Conservation (phyloP, 768 basidiomycete genomes). For the Podaxis sp. region DNA sequence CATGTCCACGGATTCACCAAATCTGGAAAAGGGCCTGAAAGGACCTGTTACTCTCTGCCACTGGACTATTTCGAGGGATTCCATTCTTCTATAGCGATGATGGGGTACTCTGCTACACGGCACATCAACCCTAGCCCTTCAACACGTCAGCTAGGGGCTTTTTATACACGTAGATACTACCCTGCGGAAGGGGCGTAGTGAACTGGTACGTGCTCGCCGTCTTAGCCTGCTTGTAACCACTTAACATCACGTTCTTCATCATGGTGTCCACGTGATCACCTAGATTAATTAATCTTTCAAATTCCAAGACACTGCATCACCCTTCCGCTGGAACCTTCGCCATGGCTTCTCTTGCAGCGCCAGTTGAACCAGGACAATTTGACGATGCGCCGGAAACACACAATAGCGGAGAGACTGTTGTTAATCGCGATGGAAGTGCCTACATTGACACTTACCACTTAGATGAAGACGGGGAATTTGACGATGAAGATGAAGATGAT, state of each 20-base stretch:
- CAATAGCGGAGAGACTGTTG: conserved; percentile 7
- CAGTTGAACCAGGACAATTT: conserved; percentile 54
- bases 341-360: conserved; percentile 31
- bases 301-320: not conserved
- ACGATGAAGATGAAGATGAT: conserved; percentile 38
- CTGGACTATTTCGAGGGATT: too few relatives aligned
- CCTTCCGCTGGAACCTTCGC: not conserved
- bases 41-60: too few relatives aligned
- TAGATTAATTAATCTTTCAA: not conserved
- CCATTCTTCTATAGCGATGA: too few relatives aligned
- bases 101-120: too few relatives aligned
- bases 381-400: conserved; percentile 52
- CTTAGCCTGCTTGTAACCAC: too few relatives aligned
- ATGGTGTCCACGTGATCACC: conserved; percentile 18
- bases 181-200: too few relatives aligned
- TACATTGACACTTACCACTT: conserved; percentile 46
- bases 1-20: too few relatives aligned
- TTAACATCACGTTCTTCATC: not conserved
- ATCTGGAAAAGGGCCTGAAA: too few relatives aligned
- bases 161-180: too few relatives aligned
- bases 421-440: conserved; percentile 29
- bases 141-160: too few relatives aligned
- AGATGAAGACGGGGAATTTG: conserved; percentile 37
- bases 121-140: too few relatives aligned
- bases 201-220: too few relatives aligned